Evolutionary conservation across 768 basidiomycete genomes (phyloP), one percentile per base, ranked within the genome.

Genomic region (Kondoa subrosea): DNA sequence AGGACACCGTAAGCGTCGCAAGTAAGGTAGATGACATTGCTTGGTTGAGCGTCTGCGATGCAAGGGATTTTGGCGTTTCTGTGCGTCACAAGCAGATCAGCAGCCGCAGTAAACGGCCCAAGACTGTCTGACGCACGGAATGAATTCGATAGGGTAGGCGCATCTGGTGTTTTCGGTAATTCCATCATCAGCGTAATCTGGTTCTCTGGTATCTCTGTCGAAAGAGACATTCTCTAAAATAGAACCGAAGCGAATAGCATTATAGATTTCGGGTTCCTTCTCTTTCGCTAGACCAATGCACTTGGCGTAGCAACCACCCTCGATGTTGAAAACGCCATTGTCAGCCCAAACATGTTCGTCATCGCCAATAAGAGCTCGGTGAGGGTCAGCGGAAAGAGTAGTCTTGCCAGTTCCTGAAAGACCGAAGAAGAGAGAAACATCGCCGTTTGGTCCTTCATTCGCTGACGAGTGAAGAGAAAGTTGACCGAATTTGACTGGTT

Each of bases 271-370:
- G 65, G 95, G 95, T 76, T 99, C 95, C 82, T 96, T 96, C 79
- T 95, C 89, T 27, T 85, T 84, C 56, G 91, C 91, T 69, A 99
- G 85, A 81, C 95, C 95, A 81, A 97, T 87, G 78, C 85, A 87
- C 80, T 99, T 97, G 78, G 95, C 95, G 77, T 97, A 99, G 72
- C 95, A 99, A 63, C 95, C 95, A 71, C 95, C 95, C 76, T 99
- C 95, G 75, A 99, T 99, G 83, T 97, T 97, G 85, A 99, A 99
- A 69, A 99, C 93, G 75, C 95, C 95, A 21, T 82, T 86, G 79
- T 99, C 95, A 17, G 90, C 91, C 95, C 95, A 99, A 75, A 99
- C 95, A 77, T 99, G 95, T 80, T 97, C 95, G 77, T 99, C 95
- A 77, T 99, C 95, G 73, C 95, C 95, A 72, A 97, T 97, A 70